These are phyloP conservation scores for Cladosporium sp. DNA, from an alignment of 2,329 filamentous ascomycete genomes.

Conservation along the genomic window DNA sequence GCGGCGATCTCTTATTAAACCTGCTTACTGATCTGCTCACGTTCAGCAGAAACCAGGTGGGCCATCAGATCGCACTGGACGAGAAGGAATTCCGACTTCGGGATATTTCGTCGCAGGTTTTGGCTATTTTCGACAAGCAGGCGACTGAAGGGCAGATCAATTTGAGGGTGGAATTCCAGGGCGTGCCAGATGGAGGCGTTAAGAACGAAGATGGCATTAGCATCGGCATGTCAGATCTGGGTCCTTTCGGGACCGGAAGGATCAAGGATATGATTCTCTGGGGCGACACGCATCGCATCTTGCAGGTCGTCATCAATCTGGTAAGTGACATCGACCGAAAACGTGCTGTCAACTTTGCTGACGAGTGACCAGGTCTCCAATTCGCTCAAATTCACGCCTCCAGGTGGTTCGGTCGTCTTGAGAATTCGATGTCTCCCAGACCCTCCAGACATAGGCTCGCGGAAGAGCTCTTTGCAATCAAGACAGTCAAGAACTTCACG, in stretches of 20 bases:
- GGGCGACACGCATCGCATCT: constrained; percentile 86
- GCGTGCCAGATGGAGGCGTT: constrained; percentile 22
- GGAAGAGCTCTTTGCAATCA: constrained; percentile 36
- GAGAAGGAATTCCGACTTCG: constrained; percentile 77
- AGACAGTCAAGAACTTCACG: constrained; percentile 18
- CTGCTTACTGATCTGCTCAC: constrained; percentile 83
- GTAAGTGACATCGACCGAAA: neutral
- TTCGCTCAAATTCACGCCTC: constrained; percentile 81
- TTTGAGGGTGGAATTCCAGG: constrained; percentile 66
- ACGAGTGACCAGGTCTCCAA: constrained; percentile 61
- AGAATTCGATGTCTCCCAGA: constrained; percentile 69
- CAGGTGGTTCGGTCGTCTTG: constrained; percentile 67
- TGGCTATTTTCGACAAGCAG: constrained; percentile 86
- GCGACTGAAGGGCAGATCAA: constrained; percentile 72
- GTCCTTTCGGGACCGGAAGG: constrained; percentile 48
- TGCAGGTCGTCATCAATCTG: constrained; percentile 90
- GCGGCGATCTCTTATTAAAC: constrained; percentile 75
- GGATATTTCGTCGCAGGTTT: constrained; percentile 76
- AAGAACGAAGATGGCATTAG: neutral
- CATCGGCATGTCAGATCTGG: constrained; percentile 40
- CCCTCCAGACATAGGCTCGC: constrained; percentile 38
- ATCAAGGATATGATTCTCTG: constrained; percentile 82
- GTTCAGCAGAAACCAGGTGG: constrained; percentile 93
- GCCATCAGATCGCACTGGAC: constrained; percentile 73
- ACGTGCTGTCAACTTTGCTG: neutral